Evolutionary conservation across 352 stramenopile genomes (phyloP).

Genomic region (Globisporangium spiculum): DNA sequence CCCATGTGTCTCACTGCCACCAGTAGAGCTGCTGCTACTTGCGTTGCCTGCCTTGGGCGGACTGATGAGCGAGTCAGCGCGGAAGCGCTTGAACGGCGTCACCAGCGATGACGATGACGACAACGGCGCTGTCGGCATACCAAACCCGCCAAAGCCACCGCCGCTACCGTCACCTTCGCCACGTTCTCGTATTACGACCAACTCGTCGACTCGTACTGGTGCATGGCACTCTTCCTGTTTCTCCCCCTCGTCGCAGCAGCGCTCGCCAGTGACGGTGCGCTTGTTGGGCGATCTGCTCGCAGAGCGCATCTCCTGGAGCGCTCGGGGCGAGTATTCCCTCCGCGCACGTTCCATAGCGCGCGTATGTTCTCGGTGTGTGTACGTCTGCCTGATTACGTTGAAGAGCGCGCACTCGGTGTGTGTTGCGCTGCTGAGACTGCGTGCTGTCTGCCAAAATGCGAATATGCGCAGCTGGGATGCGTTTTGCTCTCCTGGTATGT

Average conservation of each 20-base stretch:
- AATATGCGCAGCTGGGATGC: not conserved
- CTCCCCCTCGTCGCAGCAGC: not conserved
- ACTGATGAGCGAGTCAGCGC: constrained; percentile 14
- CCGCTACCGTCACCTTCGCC: no score
- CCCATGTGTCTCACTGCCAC: not conserved
- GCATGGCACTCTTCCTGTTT: not conserved
- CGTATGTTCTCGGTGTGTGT: not conserved
- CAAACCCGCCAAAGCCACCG: not conserved
- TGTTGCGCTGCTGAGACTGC: not conserved
- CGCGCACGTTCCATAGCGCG: constrained; percentile 4
- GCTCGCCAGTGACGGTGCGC: constrained; percentile 6
- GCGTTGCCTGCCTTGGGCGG: constrained; percentile 1
- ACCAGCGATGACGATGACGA: not conserved
- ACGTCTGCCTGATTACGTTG: not conserved
- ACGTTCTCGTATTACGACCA: not conserved
- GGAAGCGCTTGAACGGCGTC: constrained; percentile 19
- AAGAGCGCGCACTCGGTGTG: not conserved
- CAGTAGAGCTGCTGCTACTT: not conserved
- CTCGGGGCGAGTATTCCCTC: constrained; percentile 5
- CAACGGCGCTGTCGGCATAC: not conserved
- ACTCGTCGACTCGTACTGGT: not conserved
- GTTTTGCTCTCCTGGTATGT: not conserved
- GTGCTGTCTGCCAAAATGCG: not conserved
- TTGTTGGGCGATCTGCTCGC: constrained; percentile 18
- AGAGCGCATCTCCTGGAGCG: constrained; percentile 10